Evolutionary conservation across 176 grass and related monocot genomes (phyloP).

Genomic region (Phragmites australis): DNA sequence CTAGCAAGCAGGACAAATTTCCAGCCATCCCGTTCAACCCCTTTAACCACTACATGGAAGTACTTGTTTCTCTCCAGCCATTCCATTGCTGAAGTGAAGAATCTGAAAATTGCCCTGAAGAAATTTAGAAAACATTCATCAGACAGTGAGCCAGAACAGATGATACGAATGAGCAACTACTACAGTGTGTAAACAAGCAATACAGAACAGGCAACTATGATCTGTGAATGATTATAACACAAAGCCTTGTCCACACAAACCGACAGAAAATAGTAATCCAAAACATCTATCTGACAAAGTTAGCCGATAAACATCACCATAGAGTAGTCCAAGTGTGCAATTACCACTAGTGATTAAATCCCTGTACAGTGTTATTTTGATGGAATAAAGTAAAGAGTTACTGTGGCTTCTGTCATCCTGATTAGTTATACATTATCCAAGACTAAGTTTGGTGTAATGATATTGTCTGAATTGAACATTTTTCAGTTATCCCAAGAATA

Average conservation of each 20-base stretch:
- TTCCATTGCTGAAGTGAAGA: slow-evolving; percentile 81
- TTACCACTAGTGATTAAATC: neutral
- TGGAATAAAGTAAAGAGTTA: neutral
- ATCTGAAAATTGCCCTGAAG: slow-evolving; percentile 76
- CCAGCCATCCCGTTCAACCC: slow-evolving; percentile 90
- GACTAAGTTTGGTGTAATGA: no score
- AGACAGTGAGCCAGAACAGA: slow-evolving; percentile 16
- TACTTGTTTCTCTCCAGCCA: slow-evolving; percentile 80
- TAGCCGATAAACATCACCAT: neutral
- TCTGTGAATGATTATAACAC: slow-evolving; percentile 2
- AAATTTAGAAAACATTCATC: slow-evolving; percentile 29
- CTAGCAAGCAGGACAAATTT: slow-evolving; percentile 93
- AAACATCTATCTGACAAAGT: neutral
- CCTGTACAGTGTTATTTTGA: neutral
- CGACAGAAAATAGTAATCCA: neutral
- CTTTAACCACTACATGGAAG: slow-evolving; percentile 81
- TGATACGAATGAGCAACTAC: neutral
- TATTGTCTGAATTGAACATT: no score
- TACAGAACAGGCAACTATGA: neutral
- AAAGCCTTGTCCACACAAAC: neutral
- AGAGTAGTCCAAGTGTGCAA: neutral
- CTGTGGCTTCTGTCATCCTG: neutral
- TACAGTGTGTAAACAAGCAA: neutral
- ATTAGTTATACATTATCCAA: no score
- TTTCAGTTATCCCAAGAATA: no score